phyloP scores from a whole-genome alignment of 2,329 filamentous ascomycete genomes.

The Aspergillus viridinutans region DNA sequence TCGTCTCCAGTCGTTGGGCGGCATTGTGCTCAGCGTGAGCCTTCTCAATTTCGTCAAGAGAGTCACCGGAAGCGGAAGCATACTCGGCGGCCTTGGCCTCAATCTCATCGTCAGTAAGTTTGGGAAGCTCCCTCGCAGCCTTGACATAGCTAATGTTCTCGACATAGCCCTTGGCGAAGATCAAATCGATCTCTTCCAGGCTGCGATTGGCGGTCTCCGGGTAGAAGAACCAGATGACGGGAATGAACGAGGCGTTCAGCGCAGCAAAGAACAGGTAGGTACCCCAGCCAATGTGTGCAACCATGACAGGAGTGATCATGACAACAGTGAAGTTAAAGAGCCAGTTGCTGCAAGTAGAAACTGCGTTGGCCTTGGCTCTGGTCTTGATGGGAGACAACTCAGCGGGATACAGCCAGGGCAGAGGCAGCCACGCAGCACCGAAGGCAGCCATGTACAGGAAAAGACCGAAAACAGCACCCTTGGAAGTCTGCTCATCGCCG shows the following conservation, averaged over 20 bases:
- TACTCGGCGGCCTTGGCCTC: constrained; percentile 31
- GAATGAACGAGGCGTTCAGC: constrained; percentile 46
- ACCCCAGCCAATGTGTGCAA: constrained; percentile 37
- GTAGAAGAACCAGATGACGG: constrained; percentile 53
- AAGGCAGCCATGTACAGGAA: constrained; percentile 69
- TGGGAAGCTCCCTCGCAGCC: constrained; percentile 31
- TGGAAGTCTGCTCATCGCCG: constrained; percentile 19
- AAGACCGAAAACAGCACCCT: constrained; percentile 53
- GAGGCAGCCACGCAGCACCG: constrained; percentile 60
- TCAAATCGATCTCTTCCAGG: constrained; percentile 43
- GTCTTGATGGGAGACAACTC: constrained; percentile 54
- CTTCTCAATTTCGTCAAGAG: constrained; percentile 20
- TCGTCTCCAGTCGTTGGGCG: constrained; percentile 4
- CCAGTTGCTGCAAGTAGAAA: constrained; percentile 54
- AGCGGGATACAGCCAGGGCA: constrained; percentile 55
- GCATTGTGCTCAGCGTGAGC: constrained; percentile 10
- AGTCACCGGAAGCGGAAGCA: constrained; percentile 20
- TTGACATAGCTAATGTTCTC: constrained; percentile 41
- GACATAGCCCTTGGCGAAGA: constrained; percentile 42
- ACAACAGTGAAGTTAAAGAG: constrained; percentile 54
- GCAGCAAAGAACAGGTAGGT: constrained; percentile 44
- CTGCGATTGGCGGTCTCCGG: constrained; percentile 46
- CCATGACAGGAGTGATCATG: constrained; percentile 47
- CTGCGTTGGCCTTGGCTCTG: constrained; percentile 52
- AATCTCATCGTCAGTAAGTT: constrained; percentile 32